Evolutionary conservation across 1,139 yeast species (phyloP), one percentile per base, ranked within the genome.

Genomic region (Kluyveromyces sp.): DNA sequence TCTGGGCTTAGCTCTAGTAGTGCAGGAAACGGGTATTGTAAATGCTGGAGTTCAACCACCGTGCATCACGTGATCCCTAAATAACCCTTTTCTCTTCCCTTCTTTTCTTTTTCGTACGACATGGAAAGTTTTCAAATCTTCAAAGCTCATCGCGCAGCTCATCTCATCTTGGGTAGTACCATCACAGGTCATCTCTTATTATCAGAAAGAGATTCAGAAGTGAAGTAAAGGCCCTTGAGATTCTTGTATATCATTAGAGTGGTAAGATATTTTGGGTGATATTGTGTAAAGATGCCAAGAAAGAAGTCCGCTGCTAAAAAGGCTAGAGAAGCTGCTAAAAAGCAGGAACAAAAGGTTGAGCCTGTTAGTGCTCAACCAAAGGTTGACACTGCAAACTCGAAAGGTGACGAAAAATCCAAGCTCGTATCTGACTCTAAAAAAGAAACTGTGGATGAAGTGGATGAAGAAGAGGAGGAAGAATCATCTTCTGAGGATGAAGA

Each of bases 301-400:
- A 87, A 87, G 81, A 87, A 87, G 75, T 83, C 95, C 28, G 92
- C 94, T 39, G 74, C 92, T 49, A 85, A 83, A 61, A 83, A 72
- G 65, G 94, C 92, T 34, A 75, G 70, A 61, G 87, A 81, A 58
- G 76, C 72, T 7, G 59, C 53, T 25, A 43, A 56, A 33, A 63
- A 61, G 46, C 53, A 48, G 30, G 51, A 49, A 8, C 58, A 57
- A 27, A 49, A 45, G 7, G 25, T 27, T 8, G 15, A 52, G 33
- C 34, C 42, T 28, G 6, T 26, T 21, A 10, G 15, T 7, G 8
- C 34, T 4, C 15, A 7, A 7, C 1, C 34, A 33, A 10, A n/a
- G 8, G 15, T 10, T 10, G 34, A 33, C 2, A 10, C 15, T 46
- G 31, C 40, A 10, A 31, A 15, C 37, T 30, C 21, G 29, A 27